phyloP scores from a whole-genome alignment of 371 early-diverging fungal genomes.

The Furculomyces boomerangus region DNA sequence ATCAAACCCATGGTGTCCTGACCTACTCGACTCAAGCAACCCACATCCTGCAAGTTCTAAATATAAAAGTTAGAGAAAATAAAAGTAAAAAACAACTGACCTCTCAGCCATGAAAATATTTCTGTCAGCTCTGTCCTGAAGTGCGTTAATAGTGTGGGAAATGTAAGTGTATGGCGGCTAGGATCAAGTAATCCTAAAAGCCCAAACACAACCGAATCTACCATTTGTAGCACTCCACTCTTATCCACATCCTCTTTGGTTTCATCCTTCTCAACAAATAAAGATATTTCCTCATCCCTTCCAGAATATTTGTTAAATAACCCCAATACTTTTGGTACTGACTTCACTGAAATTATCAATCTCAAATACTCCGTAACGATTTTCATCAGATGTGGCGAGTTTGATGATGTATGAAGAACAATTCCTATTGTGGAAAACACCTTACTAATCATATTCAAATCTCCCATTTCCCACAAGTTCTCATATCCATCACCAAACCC shows the following conservation, averaged over 20 bases:
- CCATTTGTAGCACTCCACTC: not conserved
- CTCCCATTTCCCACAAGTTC: not conserved
- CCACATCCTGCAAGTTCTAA: not conserved
- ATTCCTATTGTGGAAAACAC: not conserved
- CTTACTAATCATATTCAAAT: not conserved
- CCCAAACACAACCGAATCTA: not conserved
- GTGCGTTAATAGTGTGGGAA: not conserved
- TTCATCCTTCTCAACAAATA: not conserved
- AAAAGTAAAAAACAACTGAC: not conserved
- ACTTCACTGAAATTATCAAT: not conserved
- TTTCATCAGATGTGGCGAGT: constrained; percentile 2
- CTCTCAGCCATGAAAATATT: not conserved
- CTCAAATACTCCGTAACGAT: constrained; percentile 2
- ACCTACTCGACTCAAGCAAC: not conserved
- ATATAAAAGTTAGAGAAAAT: not conserved
- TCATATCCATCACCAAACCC: not conserved
- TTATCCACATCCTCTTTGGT: not conserved
- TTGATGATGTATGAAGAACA: not conserved
- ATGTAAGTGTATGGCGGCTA: not conserved
- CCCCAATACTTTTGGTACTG: not conserved
- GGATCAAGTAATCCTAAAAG: not conserved
- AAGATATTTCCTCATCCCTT: not conserved
- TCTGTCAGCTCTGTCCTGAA: not conserved
- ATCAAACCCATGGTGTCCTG: no score
- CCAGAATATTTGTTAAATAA: not conserved